Conservation (phyloP, 768 basidiomycete species). For the Kockovaella imperatae region DNA sequence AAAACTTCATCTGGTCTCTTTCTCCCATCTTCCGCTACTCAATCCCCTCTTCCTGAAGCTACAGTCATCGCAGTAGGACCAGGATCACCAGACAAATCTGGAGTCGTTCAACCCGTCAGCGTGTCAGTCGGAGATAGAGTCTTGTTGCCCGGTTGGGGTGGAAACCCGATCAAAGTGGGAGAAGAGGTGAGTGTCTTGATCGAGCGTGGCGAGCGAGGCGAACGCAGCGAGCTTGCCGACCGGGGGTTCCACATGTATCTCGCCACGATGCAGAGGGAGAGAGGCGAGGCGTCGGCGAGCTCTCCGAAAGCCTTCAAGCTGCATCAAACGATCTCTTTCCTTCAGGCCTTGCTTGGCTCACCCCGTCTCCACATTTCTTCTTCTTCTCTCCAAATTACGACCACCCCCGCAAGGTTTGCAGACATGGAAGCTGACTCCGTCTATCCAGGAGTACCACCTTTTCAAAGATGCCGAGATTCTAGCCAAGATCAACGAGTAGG, state of each 20-base stretch:
- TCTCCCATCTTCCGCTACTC: constrained; percentile 83
- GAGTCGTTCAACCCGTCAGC: constrained; percentile 60
- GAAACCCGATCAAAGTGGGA: constrained; percentile 88
- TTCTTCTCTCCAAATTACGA: not conserved
- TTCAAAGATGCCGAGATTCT: constrained; percentile 94
- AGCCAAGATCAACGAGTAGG: constrained; percentile 87
- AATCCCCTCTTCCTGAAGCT: constrained; percentile 83
- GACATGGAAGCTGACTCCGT: constrained; percentile 10
- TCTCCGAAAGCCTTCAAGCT: no score
- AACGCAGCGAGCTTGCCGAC: no score
- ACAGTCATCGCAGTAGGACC: constrained; percentile 94
- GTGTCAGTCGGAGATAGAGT: constrained; percentile 90
- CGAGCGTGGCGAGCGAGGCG: not conserved
- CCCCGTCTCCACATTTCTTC: not conserved
- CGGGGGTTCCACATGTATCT: no score
- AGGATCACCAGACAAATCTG: constrained; percentile 82
- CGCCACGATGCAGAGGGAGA: no score
- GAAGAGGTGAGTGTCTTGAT: constrained; percentile 65
- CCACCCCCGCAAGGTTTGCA: not conserved
- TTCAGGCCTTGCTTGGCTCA: not conserved
- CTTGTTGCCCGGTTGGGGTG: constrained; percentile 92
- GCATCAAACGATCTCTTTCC: no score
- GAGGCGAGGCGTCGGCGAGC: no score
- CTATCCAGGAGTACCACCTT: constrained; percentile 74
- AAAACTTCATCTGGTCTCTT: constrained; percentile 98